Evolutionary conservation across 768 basidiomycete genomes (phyloP).

Genomic region (Rhodotorula taiwanensis): DNA sequence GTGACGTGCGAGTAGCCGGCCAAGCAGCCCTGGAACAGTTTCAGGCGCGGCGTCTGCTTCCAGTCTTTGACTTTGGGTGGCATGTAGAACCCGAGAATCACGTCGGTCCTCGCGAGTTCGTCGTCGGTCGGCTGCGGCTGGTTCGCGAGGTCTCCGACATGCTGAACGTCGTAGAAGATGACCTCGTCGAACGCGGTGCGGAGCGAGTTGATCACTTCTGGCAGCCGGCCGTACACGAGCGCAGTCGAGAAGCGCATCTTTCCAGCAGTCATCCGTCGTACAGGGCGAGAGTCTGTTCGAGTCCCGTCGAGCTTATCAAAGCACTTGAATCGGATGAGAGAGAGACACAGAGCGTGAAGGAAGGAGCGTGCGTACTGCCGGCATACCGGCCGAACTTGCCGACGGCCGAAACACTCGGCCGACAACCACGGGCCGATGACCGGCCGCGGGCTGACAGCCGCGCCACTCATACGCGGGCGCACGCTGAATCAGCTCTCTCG

Average conservation of each 20-base stretch:
- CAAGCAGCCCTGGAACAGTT: conserved; percentile 16
- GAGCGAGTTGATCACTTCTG: conserved; percentile 74
- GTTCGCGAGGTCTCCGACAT: not conserved
- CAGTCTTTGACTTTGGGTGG: conserved; percentile 4
- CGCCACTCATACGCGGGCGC: too few species aligned
- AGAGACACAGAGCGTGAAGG: too few species aligned
- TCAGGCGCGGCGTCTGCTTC: conserved; percentile 16
- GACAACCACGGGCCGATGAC: too few species aligned
- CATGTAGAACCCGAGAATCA: conserved; percentile 16
- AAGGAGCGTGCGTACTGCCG: too few species aligned
- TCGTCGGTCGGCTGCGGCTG: conserved; percentile 3
- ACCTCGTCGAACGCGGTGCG: conserved; percentile 78
- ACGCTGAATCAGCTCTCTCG: too few species aligned
- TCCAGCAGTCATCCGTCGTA: conserved; percentile 20
- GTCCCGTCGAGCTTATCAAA: too few species aligned
- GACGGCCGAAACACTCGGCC: too few species aligned
- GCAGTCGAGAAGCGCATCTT: conserved; percentile 1
- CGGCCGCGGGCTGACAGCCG: too few species aligned
- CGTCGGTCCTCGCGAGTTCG: conserved; percentile 6
- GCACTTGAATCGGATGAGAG: too few species aligned
- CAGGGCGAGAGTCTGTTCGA: too few species aligned
- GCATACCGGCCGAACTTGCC: too few species aligned
- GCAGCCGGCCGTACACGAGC: conserved; percentile 52
- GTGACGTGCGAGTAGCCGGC: conserved; percentile 22
- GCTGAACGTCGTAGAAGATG: conserved; percentile 59